Evolutionary conservation across 805 yeast species (phyloP).

Genomic region (Hanseniaspora lachancei): DNA sequence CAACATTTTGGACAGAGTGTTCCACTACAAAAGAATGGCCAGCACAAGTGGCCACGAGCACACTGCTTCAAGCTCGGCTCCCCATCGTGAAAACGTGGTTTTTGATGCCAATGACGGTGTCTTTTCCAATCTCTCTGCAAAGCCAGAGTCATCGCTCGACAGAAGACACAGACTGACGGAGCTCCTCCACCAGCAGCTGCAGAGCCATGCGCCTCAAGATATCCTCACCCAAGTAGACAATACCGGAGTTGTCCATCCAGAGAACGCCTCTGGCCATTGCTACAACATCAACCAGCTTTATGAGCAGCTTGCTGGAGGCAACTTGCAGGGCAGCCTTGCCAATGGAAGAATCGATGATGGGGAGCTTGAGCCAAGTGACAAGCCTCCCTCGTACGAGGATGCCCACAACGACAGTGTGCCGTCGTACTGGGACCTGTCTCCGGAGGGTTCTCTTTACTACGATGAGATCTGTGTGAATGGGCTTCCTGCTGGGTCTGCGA

Average conservation of each 20-base stretch:
- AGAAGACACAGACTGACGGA: slow-evolving; percentile 5
- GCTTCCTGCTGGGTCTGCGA: slow-evolving; percentile 83
- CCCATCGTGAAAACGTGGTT: background rate
- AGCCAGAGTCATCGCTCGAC: slow-evolving; percentile 43
- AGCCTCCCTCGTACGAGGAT: slow-evolving; percentile 82
- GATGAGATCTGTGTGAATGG: slow-evolving; percentile 94
- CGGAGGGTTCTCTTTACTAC: slow-evolving; percentile 47
- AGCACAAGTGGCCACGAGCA: slow-evolving; percentile 15
- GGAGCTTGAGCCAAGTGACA: slow-evolving; percentile 32
- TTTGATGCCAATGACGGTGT: slow-evolving; percentile 67
- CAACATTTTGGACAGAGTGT: slow-evolving; percentile 30
- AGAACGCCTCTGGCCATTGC: no score
- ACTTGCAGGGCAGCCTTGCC: background rate
- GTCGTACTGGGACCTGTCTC: slow-evolving; percentile 88
- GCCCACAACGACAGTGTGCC: slow-evolving; percentile 91
- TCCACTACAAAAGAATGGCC: slow-evolving; percentile 18
- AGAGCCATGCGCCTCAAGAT: background rate
- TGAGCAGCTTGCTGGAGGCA: background rate
- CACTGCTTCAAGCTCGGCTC: slow-evolving; percentile 7
- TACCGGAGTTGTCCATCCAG: background rate
- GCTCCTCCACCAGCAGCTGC: slow-evolving; percentile 8
- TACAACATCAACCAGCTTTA: slow-evolving; percentile 9
- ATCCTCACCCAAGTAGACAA: background rate
- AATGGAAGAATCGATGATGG: slow-evolving; percentile 17
- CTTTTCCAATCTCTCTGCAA: slow-evolving; percentile 80